Percentiles rank a stretch among this genome's conserved stretches.
phyloP scores from a whole-genome alignment of 176 grass and related monocot species.

The Chloris gayana region DNA sequence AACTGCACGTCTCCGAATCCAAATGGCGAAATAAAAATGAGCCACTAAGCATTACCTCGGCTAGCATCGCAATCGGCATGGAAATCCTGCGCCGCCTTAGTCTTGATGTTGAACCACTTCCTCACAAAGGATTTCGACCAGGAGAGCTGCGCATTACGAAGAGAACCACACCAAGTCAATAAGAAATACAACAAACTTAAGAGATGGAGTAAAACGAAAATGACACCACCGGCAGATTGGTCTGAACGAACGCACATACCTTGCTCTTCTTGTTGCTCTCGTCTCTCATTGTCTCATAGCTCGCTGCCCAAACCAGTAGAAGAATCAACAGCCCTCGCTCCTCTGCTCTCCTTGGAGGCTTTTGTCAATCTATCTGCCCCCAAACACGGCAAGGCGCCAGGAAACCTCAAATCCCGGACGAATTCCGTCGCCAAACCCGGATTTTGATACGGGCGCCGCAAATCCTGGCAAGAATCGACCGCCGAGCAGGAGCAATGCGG shows the following conservation, averaged over 20 bases:
- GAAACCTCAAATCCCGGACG: conserved; percentile 42
- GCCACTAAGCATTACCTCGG: conserved; percentile 53
- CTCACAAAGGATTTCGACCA: conserved; percentile 92
- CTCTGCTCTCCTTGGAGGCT: background rate
- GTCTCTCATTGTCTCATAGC: conserved; percentile 76
- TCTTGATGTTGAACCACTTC: conserved; percentile 97
- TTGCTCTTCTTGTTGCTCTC: conserved; percentile 83
- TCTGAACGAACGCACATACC: conserved; percentile 45
- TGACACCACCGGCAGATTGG: background rate
- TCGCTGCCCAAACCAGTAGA: background rate
- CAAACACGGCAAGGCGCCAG: conserved; percentile 1
- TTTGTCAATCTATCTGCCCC: background rate
- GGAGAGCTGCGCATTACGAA: conserved; percentile 57
- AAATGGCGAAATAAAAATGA: background rate
- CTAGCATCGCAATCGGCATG: conserved; percentile 61
- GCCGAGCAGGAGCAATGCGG: background rate
- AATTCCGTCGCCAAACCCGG: conserved; percentile 2
- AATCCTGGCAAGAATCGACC: conserved; percentile 21
- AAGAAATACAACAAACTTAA: background rate
- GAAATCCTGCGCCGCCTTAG: conserved; percentile 79
- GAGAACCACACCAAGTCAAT: conserved; percentile 31
- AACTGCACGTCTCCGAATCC: background rate
- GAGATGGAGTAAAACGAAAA: no score
- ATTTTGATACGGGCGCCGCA: conserved; percentile 9
- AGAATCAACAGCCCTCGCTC: background rate